Conservation (phyloP, 1,139 yeast genomes). For the Nakaseomyces kungkrabaensis region DNA sequence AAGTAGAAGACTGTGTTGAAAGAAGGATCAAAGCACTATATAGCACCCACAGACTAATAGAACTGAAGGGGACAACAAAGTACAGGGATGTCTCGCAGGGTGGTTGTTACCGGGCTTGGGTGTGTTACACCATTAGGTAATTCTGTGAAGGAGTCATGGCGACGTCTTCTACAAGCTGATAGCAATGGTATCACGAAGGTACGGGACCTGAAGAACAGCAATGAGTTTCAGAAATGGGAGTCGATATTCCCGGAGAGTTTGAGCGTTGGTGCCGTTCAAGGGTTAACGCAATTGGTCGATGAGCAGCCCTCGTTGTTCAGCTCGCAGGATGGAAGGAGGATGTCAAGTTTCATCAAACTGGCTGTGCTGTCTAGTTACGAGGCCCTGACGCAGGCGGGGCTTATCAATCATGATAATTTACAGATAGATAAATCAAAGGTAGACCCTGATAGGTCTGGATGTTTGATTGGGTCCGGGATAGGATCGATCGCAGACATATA, state of each 20-base stretch:
- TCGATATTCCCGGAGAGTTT: background rate
- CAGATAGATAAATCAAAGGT: constrained; percentile 13
- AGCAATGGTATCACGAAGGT: background rate
- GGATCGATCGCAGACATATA: constrained; percentile 77
- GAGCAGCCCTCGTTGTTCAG: constrained; percentile 13
- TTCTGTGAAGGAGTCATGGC: constrained; percentile 49
- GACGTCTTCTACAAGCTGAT: constrained; percentile 27
- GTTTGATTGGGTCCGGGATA: constrained; percentile 86
- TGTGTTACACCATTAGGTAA: constrained; percentile 78
- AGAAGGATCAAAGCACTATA: too few species aligned
- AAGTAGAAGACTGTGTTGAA: too few species aligned
- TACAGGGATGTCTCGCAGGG: constrained; percentile 36
- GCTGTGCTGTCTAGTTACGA: constrained; percentile 70
- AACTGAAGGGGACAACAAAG: too few species aligned
- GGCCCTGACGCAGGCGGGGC: constrained; percentile 59
- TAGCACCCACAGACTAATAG: too few species aligned
- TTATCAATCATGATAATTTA: constrained; percentile 7
- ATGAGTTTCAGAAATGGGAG: background rate
- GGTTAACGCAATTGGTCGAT: background rate
- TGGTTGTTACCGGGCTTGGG: constrained; percentile 89
- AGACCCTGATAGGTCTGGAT: constrained; percentile 39
- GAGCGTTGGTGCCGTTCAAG: constrained; percentile 1
- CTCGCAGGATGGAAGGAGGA: constrained; percentile 37
- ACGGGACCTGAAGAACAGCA: background rate
- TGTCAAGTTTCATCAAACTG: constrained; percentile 68